Base-by-base conservation (phyloP, 2,329 filamentous ascomycete species). In the Trichoderma atroviride region DNA sequence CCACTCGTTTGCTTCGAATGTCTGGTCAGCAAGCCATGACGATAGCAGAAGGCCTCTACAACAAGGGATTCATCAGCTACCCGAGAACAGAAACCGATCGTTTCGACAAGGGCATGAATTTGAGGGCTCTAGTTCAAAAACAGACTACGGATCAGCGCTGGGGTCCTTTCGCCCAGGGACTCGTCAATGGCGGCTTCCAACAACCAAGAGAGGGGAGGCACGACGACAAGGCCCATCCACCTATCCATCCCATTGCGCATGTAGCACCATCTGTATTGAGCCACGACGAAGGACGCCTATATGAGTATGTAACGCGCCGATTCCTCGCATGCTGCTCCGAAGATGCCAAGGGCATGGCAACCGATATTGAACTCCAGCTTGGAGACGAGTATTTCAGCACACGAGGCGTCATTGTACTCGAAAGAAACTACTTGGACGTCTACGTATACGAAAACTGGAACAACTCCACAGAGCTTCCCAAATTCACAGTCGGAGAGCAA, bases 391-490 rank as follows among this genome's bases (percentile, higher is more conserved):
- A 81, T 0, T 99, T 99, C 80, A 88, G 88, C 73, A 89, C 95
- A 0, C 91, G 92, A 69, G 96, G 96, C 0, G 84, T 99, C 56
- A 89, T 91, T 10, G 96, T 99, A 4, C 80, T 96, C 6, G 92
- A 95, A 77, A 87, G 91, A 66, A 99, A 99, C 75, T 99, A 97
- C 75, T 87, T 99, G 4, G 94, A 98, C 63, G 93, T 99, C 0
- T 99, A 97, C 76, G 88, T 94, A 4, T 99, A 98, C 80, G 95
- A 99, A 71, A 97, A 93, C 74, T 99, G 96, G 96, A 94, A 92
- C 58, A 94, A 93, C 78, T 95, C 91, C 71, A 89, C 91, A 63
- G 88, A 94, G 74, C 84, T 99, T 29, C 96, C 96, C 0, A 86
- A 86, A 22, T 97, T 97, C 74, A 88, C 86, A 0, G 82, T 91